Conservation (phyloP, 2,329 filamentous ascomycete genomes). For the Sporothrix luriei region DNA sequence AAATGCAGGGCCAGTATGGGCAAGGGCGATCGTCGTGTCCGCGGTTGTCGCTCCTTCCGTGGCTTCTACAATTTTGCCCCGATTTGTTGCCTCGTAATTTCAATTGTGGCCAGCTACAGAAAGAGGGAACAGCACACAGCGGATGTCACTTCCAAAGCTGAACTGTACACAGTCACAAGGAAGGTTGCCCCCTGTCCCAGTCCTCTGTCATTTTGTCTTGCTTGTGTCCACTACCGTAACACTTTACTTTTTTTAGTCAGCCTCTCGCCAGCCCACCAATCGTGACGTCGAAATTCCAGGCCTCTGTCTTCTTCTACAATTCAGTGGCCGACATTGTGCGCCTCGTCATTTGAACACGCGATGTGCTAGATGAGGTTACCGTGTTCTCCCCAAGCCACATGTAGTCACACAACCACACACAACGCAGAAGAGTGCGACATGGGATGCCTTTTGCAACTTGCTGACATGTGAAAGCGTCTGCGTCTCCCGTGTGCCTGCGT, state of each 20-base stretch:
- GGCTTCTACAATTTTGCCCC: not conserved
- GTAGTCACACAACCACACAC: constrained; percentile 1
- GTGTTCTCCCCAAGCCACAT: not conserved
- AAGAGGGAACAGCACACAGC: not conserved
- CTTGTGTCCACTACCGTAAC: not conserved
- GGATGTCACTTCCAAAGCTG: constrained; percentile 7
- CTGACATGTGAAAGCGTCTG: constrained; percentile 16
- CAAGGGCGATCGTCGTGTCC: not conserved
- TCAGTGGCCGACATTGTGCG: not conserved
- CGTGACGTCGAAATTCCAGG: not conserved
- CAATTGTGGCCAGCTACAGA: not conserved
- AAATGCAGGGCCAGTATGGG: not conserved
- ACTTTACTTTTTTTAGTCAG: not conserved
- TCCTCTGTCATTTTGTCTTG: not conserved
- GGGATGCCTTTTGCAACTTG: not conserved
- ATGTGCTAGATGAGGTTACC: constrained; percentile 9
- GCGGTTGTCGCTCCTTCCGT: constrained; percentile 4
- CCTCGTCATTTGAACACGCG: constrained; percentile 6
- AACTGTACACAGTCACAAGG: not conserved
- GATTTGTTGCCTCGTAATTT: not conserved
- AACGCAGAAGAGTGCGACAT: not conserved
- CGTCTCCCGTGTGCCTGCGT: constrained; percentile 6
- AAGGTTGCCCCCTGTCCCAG: not conserved
- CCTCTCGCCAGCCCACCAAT: constrained; percentile 3
- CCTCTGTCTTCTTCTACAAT: not conserved